Base-by-base conservation (phyloP, 2,329 filamentous ascomycete genomes). In the Microsporum audouinii region DNA sequence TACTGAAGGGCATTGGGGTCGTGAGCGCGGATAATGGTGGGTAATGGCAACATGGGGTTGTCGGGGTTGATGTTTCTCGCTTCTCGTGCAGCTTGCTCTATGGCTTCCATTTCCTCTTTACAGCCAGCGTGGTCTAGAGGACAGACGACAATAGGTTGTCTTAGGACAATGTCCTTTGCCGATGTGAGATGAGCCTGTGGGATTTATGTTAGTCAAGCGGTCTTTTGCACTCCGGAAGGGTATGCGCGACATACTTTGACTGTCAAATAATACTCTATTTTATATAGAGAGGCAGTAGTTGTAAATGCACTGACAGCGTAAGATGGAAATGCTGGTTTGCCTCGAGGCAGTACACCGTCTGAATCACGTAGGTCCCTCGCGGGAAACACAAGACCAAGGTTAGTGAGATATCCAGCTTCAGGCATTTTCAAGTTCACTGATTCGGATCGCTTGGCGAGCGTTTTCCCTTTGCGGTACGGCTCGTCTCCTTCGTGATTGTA, bases 81-180 rank as follows among this genome's bases (percentile, higher is more conserved):
- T 68, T 97, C 92, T 73, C 91, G 92, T 49, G 94, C 94, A 0
- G 94, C 89, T 75, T 96, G 90, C 71, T 96, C 91, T 65, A 99
- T 97, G 41, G 91, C 91, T 69, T 96, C 91, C 90, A 99, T 96
- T 76, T 97, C 94, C 71, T 96, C 91, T 73, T 95, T 96, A 77
- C 94, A 99, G 14, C 88, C 89, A 66, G 95, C 89, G 70, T 96
- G 90, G 70, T 99, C 94, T 64, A 96, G 84, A 0, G 94, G 92
- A 69, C 92, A 97, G 58, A 97, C 94, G 38, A 97, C 90, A 62
- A 99, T 96, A 3, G 90, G 91, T 74, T 97, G 89, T 59, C 92
- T 85, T 49, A 97, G 81, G 34, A 85, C 80, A 60, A 99, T 95
- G 72, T 99, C 92, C 74, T 88, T 85, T 29, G 91, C 90, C 53